Evolutionary conservation across 192 early-diverging fungal species (phyloP).

Genomic region (Rhizophagus clarus): DNA sequence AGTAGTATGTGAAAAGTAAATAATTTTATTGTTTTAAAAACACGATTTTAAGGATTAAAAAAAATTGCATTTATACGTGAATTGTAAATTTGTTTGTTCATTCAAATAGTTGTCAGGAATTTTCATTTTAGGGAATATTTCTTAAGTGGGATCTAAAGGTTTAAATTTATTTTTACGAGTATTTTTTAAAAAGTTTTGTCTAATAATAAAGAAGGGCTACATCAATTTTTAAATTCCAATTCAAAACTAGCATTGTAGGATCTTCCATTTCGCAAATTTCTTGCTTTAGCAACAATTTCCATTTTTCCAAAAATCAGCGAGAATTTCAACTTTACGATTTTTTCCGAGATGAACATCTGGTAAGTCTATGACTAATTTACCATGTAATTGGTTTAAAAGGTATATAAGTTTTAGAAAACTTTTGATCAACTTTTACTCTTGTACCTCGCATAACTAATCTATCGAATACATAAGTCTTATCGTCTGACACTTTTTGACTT

Average conservation of each 20-base stretch:
- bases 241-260: constrained; percentile 9
- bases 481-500: not conserved
- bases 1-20: no score
- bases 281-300: constrained; percentile 20
- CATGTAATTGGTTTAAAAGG: not conserved
- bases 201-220: no score
- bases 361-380: not conserved
- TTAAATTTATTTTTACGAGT: no score
- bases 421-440: not conserved
- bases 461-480: not conserved
- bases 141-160: no score
- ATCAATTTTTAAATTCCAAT: not conserved
- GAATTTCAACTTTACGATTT: not conserved
- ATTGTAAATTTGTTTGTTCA: no score
- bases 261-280: not conserved
- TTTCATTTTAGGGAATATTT: no score
- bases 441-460: not conserved
- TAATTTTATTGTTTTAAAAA: no score
- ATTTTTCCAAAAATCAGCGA: constrained; percentile 1
- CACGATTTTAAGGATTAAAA: no score
- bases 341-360: not conserved
- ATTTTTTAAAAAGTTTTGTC: no score
- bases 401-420: not conserved
- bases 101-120: no score
- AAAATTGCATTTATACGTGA: no score